Conservation (phyloP, 352 stramenopile species). For the Pythium utonaiense region DNA sequence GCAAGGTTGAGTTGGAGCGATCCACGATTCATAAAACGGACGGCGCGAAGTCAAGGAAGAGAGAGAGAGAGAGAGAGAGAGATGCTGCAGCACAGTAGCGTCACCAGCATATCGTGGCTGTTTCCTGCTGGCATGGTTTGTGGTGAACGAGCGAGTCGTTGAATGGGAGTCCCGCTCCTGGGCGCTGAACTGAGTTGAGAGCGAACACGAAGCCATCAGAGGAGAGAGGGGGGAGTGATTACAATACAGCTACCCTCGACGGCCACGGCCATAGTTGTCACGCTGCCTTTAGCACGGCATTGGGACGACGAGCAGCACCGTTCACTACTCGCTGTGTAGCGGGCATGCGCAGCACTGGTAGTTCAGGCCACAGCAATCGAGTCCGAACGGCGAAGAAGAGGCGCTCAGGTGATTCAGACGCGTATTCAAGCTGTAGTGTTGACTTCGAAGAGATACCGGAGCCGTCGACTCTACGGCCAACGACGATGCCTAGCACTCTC, state of each 20-base stretch:
- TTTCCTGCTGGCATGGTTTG: too few relatives aligned
- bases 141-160: too few relatives aligned
- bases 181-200: too few relatives aligned
- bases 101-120: too few relatives aligned
- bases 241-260: neutral
- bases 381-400: constrained; percentile 29
- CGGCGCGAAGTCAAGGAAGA: too few relatives aligned
- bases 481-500: constrained; percentile 1
- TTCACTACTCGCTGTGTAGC: constrained; percentile 5
- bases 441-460: constrained; percentile 57
- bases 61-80: too few relatives aligned
- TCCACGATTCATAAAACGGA: too few relatives aligned
- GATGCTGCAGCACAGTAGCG: too few relatives aligned
- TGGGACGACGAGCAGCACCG: constrained; percentile 12
- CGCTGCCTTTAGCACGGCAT: constrained; percentile 2
- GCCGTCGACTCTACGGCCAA: constrained; percentile 44
- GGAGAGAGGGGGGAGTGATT: constrained; percentile 13
- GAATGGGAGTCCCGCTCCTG: too few relatives aligned
- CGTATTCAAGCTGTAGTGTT: constrained; percentile 49
- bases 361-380: constrained; percentile 6
- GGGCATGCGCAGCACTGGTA: neutral
- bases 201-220: constrained; percentile 46
- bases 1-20: too few relatives aligned
- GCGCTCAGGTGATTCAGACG: constrained; percentile 46
- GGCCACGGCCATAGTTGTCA: neutral